Conservation (phyloP, 1,284 basidiomycete species). For the Moesziomyces globuligerus region DNA sequence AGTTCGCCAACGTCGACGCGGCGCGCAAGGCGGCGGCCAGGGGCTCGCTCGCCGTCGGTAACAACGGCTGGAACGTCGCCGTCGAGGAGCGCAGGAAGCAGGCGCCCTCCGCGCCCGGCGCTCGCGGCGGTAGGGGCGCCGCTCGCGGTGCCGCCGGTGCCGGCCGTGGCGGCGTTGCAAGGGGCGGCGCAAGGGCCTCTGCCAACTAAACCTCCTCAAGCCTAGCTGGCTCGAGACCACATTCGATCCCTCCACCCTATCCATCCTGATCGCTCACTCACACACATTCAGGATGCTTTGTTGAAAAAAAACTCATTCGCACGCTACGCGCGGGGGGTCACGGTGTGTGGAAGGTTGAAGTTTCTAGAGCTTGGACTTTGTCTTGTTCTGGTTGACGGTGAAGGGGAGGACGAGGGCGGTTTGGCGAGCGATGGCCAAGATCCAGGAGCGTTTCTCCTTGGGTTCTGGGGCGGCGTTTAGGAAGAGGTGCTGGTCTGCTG, state of each 20-base stretch:
- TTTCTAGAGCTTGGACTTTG: constrained; percentile 17
- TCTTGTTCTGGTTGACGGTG: constrained; percentile 35
- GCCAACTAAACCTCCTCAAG: constrained; percentile 11
- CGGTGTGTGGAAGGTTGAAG: too few relatives aligned
- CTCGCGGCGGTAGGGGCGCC: constrained; percentile 1
- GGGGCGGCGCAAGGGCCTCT: too few relatives aligned
- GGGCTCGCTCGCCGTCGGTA: constrained; percentile 82
- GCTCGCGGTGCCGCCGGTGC: constrained; percentile 7
- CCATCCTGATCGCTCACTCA: background rate
- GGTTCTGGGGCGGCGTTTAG: background rate
- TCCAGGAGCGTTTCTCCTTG: constrained; percentile 5
- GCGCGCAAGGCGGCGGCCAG: constrained; percentile 88
- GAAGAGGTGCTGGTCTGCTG: constrained; percentile 30
- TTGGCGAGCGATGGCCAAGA: constrained; percentile 41
- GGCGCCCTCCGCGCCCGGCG: constrained; percentile 74
- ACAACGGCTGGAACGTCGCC: constrained; percentile 73
- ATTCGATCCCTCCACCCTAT: background rate
- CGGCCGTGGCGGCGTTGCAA: constrained; percentile 15
- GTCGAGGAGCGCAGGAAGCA: constrained; percentile 91
- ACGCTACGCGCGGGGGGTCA: too few relatives aligned
- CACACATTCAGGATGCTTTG: background rate
- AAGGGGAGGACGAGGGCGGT: constrained; percentile 38
- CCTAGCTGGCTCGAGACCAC: too few relatives aligned
- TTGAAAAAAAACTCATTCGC: too few relatives aligned
- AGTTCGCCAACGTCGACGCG: constrained; percentile 81